Base-by-base conservation (phyloP, 2,329 filamentous ascomycete genomes). In the Septoria linicola region DNA sequence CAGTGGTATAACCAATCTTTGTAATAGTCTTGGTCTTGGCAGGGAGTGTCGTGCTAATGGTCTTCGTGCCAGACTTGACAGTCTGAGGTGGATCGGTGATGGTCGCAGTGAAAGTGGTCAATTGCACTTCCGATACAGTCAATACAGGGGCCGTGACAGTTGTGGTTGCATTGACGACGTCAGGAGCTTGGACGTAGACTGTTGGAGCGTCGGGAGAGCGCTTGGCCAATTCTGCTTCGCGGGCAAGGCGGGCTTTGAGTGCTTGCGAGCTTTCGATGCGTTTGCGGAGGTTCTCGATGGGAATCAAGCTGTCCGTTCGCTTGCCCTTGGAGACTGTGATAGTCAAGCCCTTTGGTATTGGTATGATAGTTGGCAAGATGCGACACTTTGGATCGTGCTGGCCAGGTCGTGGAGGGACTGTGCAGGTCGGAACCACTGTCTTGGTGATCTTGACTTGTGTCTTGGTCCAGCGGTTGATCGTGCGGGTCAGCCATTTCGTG, bases 391-490 rank as follows among this genome's bases (percentile, higher is more conserved):
- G 53, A 27, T 55, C 53, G 34, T 45, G 43, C 2, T 37, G 25
- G 11, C 32, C 17, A 4, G 53, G 49, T 19, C 49, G 39, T 23
- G 40, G 21, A 2, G 53, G 53, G 0, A 55, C 32, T 13, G 53
- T 72, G 63, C 72, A 74, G 5, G 63, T 66, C 11, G 70, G 68
- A 3, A 67, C 68, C 1, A 63, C 61, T 0, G 71, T 73, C 40
- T 66, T 63, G 1, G 59, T 64, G 8, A 54, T 32, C n/a, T 58
- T 46, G 13, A 37, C 51, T 8, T 57, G 51, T 5, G 50, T 63
- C 20, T 55, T 49, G 6, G 53, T 60, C 55, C 59, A 63, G 8
- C 47, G 41, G 14, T 67, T 69, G 59, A 68, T 70, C 3, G 63
- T 66, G 8, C 51, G 51, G 2, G 58, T 41, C 19, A 62, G 45